Evolutionary conservation across 768 basidiomycete genomes (phyloP), one percentile per base, ranked within the genome.

Genomic region (Suillus luteus): DNA sequence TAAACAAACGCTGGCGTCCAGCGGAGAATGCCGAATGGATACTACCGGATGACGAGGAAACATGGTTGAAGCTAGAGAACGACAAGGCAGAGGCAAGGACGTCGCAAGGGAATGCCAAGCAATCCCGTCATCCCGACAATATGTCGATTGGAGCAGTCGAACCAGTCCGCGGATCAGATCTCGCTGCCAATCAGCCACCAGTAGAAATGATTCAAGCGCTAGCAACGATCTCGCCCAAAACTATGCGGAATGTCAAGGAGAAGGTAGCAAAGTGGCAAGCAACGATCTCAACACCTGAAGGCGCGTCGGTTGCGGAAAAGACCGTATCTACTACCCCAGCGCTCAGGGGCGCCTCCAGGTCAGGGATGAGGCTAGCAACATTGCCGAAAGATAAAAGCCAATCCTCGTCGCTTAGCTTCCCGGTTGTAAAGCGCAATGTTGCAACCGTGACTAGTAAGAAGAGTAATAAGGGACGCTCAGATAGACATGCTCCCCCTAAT

Each of bases 61-160:
- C 82, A 41, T 85, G 85, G 84, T 64, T 75, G 15, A 77, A 77
- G 31, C 82, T 79, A 77, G 84, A 85, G 71, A 73, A 65, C 63
- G 72, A 68, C 64, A 71, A 67, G 58, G 66, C 69, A 61, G 69
- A 68, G 40, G 43, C 40, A 5, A 68, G 66, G 46, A 62, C 68
- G 19, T 59, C 67, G 55, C 71, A 66, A 52, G 63, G 52, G 49
- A 70, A 64, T 55, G 68, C 64, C 1, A 69, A 65, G 9, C 51
- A 57, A 9, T 61, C 67, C 17, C 70, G 66, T 55, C 52, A 65
- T 17, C 52, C 54, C 12, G 33, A 48, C 33, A 49, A 40, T 19
- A 59, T 61, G 44, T 51, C 37, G 44, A 19, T 61, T 4, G 22
- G 51, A n/a, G 38, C 55, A 58, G 5, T 58, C 10, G 27, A 40